Conservation (phyloP, 495 filamentous ascomycete species). For the Neurospora sp. region DNA sequence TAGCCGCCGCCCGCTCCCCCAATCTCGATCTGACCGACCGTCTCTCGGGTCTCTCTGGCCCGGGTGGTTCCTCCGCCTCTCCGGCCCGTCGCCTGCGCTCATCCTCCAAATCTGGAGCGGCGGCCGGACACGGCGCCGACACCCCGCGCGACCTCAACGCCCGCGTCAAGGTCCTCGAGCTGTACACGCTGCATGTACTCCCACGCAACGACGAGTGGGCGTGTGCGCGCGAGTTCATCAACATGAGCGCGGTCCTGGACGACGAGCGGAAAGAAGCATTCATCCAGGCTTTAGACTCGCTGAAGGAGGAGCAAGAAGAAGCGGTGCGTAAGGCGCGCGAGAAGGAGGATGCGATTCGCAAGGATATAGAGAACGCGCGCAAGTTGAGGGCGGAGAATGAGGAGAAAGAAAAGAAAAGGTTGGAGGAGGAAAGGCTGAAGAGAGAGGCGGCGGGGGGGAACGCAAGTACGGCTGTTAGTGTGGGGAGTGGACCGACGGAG, state of each 20-base stretch:
- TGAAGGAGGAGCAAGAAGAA: constrained; percentile 62
- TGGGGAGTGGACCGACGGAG: background rate
- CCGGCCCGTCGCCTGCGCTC: constrained; percentile 22
- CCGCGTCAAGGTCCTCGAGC: constrained; percentile 79
- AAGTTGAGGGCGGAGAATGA: constrained; percentile 42
- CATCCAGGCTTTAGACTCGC: constrained; percentile 61
- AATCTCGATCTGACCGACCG: constrained; percentile 53
- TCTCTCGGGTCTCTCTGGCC: constrained; percentile 24
- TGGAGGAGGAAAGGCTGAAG: constrained; percentile 35
- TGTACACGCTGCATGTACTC: constrained; percentile 89
- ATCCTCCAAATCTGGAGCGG: constrained; percentile 26
- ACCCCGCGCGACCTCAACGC: constrained; percentile 68
- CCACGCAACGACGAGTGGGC: constrained; percentile 89
- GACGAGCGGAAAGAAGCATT: constrained; percentile 86
- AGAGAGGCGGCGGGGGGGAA: constrained; percentile 21
- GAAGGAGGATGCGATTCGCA: constrained; percentile 48
- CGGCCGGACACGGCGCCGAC: constrained; percentile 43
- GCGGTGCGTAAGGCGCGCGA: constrained; percentile 52
- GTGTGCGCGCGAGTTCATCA: constrained; percentile 84
- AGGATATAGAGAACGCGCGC: constrained; percentile 50
- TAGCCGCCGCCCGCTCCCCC: constrained; percentile 63
- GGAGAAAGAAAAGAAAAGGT: constrained; percentile 35
- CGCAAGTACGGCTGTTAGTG: constrained; percentile 3
- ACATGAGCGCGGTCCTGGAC: constrained; percentile 71
- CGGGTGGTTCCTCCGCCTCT: background rate